Evolutionary conservation across 805 yeast species (phyloP), one percentile per base, ranked within the genome.

Genomic region (Nakazawaea wickerhamii): DNA sequence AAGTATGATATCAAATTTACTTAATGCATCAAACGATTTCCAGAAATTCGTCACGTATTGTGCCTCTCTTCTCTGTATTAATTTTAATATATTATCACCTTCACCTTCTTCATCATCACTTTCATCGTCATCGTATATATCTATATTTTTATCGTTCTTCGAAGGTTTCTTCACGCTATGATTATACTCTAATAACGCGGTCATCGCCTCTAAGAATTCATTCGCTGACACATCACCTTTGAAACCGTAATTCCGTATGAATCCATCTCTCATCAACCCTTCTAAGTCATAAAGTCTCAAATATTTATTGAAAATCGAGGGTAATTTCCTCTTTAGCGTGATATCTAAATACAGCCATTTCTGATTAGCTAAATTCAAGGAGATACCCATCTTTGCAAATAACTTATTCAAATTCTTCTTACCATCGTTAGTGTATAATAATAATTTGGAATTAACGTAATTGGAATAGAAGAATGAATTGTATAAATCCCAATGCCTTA

Each of bases 311-410:
- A 93, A 84, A 18, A 86, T 81, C 11, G 68, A 58, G 18, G 83
- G 81, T 19, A 93, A 64, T 47, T 79, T 82, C 44, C 81, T 77
- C 58, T 93, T 95, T 40, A 91, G 68, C 8, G 73, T 71, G 30
- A 85, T 76, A 57, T 88, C 93, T 81, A 91, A 78, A 58, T 91
- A 95, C 20, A 83, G 70, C 98, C 98, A 93, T 43, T 80, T 80
- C 59, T 93, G 96, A 54, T 81, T 84, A 0, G 98, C 93, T n/a
- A 83, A 81, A 5, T 79, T 82, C 37, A 93, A 67, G 0, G 96
- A 82, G 5, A 93, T 83, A 6, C 99, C 99, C 96, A 95, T 93
- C 52, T 84, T 77, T 1, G 99, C 99, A 65, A 93, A 87, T 76
- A 93, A 73, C 53, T 89, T 88, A 57, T 90, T 95, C 39, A 93